Evolutionary conservation across 345 rosid genomes (phyloP).

Genomic region (Angophora floribunda): DNA sequence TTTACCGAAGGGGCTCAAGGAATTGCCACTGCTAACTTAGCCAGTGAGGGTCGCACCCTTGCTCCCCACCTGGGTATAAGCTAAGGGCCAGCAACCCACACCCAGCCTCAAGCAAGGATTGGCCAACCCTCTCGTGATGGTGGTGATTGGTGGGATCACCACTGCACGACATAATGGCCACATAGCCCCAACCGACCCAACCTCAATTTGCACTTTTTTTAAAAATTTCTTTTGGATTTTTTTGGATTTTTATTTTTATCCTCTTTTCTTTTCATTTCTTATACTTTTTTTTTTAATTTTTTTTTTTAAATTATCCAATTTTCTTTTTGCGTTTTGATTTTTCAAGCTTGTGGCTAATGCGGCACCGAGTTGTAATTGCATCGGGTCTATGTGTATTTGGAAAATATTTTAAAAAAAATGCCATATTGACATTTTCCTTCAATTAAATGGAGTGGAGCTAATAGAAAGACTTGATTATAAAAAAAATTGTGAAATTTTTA

Average conservation of each 20-base stretch:
- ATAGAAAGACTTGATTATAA: neutral
- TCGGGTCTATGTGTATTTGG: neutral
- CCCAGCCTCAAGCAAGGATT: neutral
- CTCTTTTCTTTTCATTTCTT: neutral
- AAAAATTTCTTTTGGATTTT: neutral
- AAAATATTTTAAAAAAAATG: too few relatives aligned
- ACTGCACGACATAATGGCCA: neutral
- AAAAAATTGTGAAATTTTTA: neutral
- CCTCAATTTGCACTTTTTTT: neutral
- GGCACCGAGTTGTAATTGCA: neutral
- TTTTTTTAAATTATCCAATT: neutral
- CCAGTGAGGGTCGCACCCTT: neutral
- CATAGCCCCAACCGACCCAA: neutral
- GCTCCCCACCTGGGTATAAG: neutral
- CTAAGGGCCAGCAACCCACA: neutral
- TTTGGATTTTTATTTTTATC: neutral
- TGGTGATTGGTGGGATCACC: neutral
- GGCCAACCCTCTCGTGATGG: neutral
- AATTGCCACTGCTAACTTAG: neutral
- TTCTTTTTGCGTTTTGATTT: neutral
- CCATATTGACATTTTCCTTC: neutral
- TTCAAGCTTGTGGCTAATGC: neutral
- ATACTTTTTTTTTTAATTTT: neutral
- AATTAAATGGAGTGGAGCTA: neutral
- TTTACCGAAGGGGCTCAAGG: neutral